Evolutionary conservation across 306 rosid species (phyloP).

Genomic region (Fagus sylvatica): DNA sequence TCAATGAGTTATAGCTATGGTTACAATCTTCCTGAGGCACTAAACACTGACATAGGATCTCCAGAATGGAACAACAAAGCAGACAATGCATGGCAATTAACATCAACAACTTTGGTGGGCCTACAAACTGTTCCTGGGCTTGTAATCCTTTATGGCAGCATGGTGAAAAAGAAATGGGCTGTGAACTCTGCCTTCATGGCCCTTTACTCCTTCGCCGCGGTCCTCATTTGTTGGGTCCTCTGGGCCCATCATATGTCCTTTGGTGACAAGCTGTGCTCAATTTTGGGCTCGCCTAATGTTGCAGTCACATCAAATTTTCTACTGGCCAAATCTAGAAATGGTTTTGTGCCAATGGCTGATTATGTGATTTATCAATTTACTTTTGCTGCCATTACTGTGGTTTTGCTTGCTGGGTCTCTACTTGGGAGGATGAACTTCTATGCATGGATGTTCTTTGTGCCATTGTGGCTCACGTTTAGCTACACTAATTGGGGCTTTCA

Average conservation of each 20-base stretch:
- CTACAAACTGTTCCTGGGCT: constrained; percentile 69
- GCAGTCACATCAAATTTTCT: constrained; percentile 40
- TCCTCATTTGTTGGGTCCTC: constrained; percentile 65
- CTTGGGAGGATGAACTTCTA: constrained; percentile 74
- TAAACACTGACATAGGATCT: constrained; percentile 23
- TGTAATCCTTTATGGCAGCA: constrained; percentile 57
- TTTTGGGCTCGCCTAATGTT: constrained; percentile 45
- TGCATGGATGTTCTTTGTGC: constrained; percentile 83
- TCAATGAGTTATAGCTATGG: constrained; percentile 20
- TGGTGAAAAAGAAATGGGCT: constrained; percentile 78
- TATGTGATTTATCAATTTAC: constrained; percentile 62
- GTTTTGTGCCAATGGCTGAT: constrained; percentile 59
- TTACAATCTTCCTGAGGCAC: not conserved
- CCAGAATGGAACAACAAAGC: constrained; percentile 67
- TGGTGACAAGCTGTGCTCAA: constrained; percentile 18
- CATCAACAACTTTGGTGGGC: constrained; percentile 62
- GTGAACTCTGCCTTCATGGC: constrained; percentile 77
- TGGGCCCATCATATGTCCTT: constrained; percentile 78
- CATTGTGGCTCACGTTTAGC: constrained; percentile 66
- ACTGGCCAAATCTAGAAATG: not conserved
- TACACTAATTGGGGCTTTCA: constrained; percentile 67
- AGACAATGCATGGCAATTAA: constrained; percentile 74
- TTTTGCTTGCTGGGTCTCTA: constrained; percentile 71
- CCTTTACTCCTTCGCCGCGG: constrained; percentile 54
- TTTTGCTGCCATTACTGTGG: constrained; percentile 78